phyloP scores from a whole-genome alignment of 2,329 filamentous ascomycete genomes.

The Fusarium caatingaense region DNA sequence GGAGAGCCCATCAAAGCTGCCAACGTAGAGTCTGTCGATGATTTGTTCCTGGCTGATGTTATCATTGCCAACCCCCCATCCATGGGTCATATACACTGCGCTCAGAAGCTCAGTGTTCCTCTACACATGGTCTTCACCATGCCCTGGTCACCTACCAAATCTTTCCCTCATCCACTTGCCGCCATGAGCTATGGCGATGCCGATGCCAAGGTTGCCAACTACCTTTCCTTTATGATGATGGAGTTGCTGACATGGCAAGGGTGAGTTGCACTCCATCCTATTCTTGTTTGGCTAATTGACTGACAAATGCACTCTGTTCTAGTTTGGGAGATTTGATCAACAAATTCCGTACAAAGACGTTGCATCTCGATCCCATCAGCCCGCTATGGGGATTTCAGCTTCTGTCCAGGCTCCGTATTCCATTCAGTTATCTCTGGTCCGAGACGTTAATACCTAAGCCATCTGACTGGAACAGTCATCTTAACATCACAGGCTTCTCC shows the following conservation, averaged over 20 bases:
- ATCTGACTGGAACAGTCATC: constrained; percentile 68
- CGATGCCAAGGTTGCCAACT: constrained; percentile 42
- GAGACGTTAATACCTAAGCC: constrained; percentile 74
- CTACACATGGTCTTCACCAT: constrained; percentile 69
- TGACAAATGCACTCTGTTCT: background rate
- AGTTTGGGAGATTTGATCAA: constrained; percentile 77
- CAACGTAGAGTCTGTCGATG: constrained; percentile 39
- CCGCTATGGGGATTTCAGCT: constrained; percentile 75
- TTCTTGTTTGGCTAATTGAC: background rate
- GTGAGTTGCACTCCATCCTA: constrained; percentile 32
- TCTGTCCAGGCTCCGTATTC: constrained; percentile 69
- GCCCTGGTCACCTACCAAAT: constrained; percentile 74
- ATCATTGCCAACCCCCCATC: constrained; percentile 67
- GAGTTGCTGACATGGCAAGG: constrained; percentile 83
- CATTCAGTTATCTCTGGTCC: constrained; percentile 79
- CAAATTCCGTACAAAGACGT: constrained; percentile 69
- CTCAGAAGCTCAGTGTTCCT: constrained; percentile 60
- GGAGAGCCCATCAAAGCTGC: constrained; percentile 45
- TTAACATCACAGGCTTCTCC: constrained; percentile 71
- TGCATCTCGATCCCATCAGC: constrained; percentile 73
- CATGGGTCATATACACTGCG: constrained; percentile 65
- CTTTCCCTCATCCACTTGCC: constrained; percentile 51
- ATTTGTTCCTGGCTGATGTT: constrained; percentile 64
- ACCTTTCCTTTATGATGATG: constrained; percentile 59
- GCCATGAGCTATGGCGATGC: constrained; percentile 48